Conservation (phyloP, 345 rosid species). For the Citrus mangshanensis region DNA sequence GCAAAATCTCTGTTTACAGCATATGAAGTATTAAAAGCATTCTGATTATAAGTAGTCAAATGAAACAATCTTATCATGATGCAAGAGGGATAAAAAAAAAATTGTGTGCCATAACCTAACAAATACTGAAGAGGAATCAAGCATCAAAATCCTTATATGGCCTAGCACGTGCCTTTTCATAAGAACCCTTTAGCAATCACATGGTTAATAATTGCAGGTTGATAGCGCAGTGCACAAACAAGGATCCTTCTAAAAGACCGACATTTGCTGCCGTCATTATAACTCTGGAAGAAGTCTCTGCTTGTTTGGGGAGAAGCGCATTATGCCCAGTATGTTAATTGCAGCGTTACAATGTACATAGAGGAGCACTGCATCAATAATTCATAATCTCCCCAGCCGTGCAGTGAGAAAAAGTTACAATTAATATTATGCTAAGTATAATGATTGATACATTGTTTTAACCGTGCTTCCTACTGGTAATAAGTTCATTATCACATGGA, state of each 20-base stretch:
- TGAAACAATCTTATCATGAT: background rate
- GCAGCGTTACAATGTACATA: background rate
- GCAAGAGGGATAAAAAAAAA: background rate
- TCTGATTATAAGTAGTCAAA: background rate
- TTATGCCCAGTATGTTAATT: slow-evolving; percentile 28
- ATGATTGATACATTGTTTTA: background rate
- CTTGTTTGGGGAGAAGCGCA: slow-evolving; percentile 6
- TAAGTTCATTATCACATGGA: background rate
- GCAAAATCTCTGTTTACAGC: background rate
- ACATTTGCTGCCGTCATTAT: slow-evolving; percentile 26
- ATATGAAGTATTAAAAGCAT: background rate
- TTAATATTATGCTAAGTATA: background rate
- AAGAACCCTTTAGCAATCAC: background rate
- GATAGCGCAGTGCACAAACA: slow-evolving; percentile 33
- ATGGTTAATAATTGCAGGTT: slow-evolving; percentile 25
- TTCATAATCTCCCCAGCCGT: background rate
- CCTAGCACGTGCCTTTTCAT: background rate
- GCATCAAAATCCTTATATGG: background rate
- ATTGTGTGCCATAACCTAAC: background rate
- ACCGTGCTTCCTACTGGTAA: background rate
- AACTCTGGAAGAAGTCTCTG: slow-evolving; percentile 42
- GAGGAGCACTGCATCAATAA: background rate
- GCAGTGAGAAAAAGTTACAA: background rate
- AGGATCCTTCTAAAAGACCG: slow-evolving; percentile 26
- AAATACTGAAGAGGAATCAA: background rate